Conservation (phyloP, 441 rosid genomes). For the Arabidopsis lyrata region DNA sequence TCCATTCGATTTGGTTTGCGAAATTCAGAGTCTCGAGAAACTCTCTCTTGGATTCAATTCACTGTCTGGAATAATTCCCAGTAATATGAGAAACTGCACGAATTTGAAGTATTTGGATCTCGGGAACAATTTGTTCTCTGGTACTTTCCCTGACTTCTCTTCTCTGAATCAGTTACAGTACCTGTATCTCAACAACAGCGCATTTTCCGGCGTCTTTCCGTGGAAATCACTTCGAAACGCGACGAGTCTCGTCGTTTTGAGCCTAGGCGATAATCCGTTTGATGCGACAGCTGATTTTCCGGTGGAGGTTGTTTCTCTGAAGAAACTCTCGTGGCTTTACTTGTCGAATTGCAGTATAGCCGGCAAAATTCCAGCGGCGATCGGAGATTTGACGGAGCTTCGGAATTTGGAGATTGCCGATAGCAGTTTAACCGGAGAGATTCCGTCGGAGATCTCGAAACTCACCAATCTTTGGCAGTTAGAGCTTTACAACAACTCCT, state of each 20-base stretch:
- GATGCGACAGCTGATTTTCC: slow-evolving; percentile 59
- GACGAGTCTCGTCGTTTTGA: slow-evolving; percentile 56
- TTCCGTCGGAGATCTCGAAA: slow-evolving; percentile 69
- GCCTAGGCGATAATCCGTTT: slow-evolving; percentile 81
- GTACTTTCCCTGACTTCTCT: slow-evolving; percentile 70
- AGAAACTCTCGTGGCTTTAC: slow-evolving; percentile 67
- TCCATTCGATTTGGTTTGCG: slow-evolving; percentile 68
- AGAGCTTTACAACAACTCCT: slow-evolving; percentile 62
- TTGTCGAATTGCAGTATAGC: slow-evolving; percentile 65
- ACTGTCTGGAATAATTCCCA: slow-evolving; percentile 53
- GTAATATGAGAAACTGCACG: slow-evolving; percentile 59
- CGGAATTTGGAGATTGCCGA: slow-evolving; percentile 63
- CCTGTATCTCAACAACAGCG: slow-evolving; percentile 66
- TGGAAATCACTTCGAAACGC: slow-evolving; percentile 71
- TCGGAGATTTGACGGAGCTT: slow-evolving; percentile 72
- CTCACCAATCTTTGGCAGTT: slow-evolving; percentile 74
- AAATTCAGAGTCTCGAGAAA: slow-evolving; percentile 60
- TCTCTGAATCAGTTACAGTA: slow-evolving; percentile 57
- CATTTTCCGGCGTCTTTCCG: slow-evolving; percentile 71
- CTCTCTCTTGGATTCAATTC: slow-evolving; percentile 77
- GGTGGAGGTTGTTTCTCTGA: slow-evolving; percentile 50
- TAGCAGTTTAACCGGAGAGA: slow-evolving; percentile 61
- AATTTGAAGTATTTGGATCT: slow-evolving; percentile 74
- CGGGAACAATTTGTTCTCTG: slow-evolving; percentile 73
- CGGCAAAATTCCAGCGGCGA: slow-evolving; percentile 65